Evolutionary conservation across 2,329 filamentous ascomycete species (phyloP).

Genomic region (Diaporthe aspalathi): DNA sequence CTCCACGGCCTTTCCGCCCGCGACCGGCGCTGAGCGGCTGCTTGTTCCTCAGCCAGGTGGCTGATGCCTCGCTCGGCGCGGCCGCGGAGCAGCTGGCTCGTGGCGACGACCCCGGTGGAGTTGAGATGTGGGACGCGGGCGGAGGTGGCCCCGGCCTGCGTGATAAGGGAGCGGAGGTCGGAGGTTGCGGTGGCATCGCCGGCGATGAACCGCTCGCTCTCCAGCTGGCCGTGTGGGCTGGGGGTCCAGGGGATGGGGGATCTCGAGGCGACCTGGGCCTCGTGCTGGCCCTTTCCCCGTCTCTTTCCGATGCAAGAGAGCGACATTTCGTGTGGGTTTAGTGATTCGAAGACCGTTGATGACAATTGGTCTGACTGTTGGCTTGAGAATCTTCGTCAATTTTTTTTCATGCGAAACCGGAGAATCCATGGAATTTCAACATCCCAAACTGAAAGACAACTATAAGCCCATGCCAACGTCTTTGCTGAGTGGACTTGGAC

Average conservation of each 20-base stretch:
- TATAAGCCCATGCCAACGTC: no score
- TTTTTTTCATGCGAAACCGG: background rate
- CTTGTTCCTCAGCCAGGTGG: constrained; percentile 9
- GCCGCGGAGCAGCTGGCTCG: background rate
- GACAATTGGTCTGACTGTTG: background rate
- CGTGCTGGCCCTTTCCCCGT: background rate
- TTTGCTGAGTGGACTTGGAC: background rate
- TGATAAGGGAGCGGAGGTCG: constrained; percentile 6
- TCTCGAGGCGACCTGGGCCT: background rate
- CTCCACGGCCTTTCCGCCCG: background rate
- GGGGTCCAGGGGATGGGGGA: background rate
- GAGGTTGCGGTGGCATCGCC: constrained; percentile 3
- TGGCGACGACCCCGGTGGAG: constrained; percentile 8
- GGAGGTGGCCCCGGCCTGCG: background rate
- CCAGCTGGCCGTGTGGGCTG: background rate
- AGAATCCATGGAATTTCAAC: background rate
- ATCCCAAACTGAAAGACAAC: background rate
- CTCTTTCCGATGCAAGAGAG: constrained; percentile 1
- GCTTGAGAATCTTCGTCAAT: no score
- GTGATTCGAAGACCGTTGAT: background rate
- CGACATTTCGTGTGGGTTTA: constrained; percentile 5
- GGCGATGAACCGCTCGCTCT: constrained; percentile 13
- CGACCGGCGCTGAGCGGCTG: background rate
- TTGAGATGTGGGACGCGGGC: constrained; percentile 10
- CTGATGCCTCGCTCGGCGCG: background rate